phyloP scores from a whole-genome alignment of 2,329 filamentous ascomycete genomes.

The Dothideomycetes sp. region DNA sequence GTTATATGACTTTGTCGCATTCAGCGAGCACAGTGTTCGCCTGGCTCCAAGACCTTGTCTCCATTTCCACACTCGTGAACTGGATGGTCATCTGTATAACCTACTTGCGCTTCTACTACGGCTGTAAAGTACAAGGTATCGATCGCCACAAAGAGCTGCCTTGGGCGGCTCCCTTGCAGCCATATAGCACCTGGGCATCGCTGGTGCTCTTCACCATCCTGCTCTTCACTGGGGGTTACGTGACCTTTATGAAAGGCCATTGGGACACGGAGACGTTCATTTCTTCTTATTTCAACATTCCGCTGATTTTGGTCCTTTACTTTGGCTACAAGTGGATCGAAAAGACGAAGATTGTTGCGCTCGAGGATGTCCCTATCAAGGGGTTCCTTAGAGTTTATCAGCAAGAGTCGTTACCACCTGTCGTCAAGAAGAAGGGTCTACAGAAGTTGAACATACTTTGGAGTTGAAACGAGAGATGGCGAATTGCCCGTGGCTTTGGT shows the following conservation, averaged over 20 bases:
- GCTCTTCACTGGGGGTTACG: conserved; percentile 24
- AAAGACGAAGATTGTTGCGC: conserved; percentile 20
- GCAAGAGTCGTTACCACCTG: too few relatives aligned
- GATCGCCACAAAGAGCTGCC: conserved; percentile 19
- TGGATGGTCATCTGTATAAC: conserved; percentile 21
- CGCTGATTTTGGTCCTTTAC: conserved; percentile 21
- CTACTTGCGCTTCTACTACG: conserved; percentile 21
- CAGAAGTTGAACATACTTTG: too few relatives aligned
- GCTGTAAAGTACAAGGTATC: conserved; percentile 21
- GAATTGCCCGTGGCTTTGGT: too few relatives aligned
- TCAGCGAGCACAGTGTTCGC: conserved; percentile 20
- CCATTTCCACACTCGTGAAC: conserved; percentile 18
- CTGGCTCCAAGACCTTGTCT: conserved; percentile 23
- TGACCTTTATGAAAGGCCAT: conserved; percentile 21
- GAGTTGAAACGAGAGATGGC: too few relatives aligned
- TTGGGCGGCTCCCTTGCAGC: conserved; percentile 23
- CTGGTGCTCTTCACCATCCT: conserved; percentile 19
- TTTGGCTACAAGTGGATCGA: conserved; percentile 22
- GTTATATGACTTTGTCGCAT: conserved; percentile 18
- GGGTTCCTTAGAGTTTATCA: too few relatives aligned
- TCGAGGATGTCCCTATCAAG: conserved; percentile 22
- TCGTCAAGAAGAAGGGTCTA: too few relatives aligned
- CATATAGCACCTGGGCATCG: conserved; percentile 21
- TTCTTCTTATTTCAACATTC: conserved; percentile 24
- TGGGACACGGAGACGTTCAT: conserved; percentile 23